Evolutionary conservation across 1,284 basidiomycete species (phyloP).

Genomic region (Ustilago crameri): DNA sequence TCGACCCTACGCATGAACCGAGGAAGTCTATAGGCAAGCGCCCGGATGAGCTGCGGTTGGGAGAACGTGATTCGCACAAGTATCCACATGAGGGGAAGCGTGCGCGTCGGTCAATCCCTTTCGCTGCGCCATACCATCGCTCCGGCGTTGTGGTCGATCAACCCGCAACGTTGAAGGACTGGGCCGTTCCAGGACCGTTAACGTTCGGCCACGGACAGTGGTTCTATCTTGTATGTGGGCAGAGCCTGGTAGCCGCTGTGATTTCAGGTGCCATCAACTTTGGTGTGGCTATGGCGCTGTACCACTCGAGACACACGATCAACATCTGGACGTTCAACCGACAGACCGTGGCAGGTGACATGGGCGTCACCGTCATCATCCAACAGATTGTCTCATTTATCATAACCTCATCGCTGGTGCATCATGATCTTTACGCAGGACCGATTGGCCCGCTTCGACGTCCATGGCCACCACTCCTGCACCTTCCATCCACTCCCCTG

Average conservation of each 20-base stretch:
- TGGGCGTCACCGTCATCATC: conserved; percentile 65
- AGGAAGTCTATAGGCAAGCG: conserved; percentile 45
- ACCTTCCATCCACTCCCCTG: conserved; percentile 49
- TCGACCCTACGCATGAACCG: conserved; percentile 49
- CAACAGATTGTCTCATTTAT: conserved; percentile 63
- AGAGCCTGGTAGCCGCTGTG: conserved; percentile 37
- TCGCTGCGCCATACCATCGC: conserved; percentile 42
- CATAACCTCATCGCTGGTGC: conserved; percentile 58
- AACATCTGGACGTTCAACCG: conserved; percentile 57
- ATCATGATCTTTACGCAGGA: conserved; percentile 56
- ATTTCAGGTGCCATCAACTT: conserved; percentile 64
- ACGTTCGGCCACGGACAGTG: conserved; percentile 42
- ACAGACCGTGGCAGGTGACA: conserved; percentile 63
- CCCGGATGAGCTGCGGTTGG: conserved; percentile 28
- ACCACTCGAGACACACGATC: conserved; percentile 40
- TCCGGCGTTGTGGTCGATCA: conserved; percentile 47
- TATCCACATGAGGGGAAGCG: conserved; percentile 5
- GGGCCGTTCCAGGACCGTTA: conserved; percentile 40
- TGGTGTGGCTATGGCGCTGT: conserved; percentile 59
- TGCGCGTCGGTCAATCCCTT: conserved; percentile 28
- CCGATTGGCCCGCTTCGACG: conserved; percentile 44
- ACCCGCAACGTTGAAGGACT: conserved; percentile 35
- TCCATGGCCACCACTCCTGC: conserved; percentile 64
- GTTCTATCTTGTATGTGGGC: conserved; percentile 43
- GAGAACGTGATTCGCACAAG: conserved; percentile 35